phyloP scores from a whole-genome alignment of 441 rosid genomes.

The Erysimum cheiri region DNA sequence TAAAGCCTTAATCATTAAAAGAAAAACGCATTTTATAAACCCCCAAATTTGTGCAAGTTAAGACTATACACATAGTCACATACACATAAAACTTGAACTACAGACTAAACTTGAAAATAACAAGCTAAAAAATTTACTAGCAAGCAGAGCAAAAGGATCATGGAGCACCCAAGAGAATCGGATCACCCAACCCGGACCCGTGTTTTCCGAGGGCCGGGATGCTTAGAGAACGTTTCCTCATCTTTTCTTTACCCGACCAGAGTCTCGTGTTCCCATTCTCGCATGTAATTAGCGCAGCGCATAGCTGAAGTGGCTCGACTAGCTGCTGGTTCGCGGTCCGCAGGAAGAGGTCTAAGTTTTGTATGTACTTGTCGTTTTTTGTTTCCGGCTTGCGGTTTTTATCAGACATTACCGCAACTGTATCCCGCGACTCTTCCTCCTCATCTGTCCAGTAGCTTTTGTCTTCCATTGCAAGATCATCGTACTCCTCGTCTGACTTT shows the following conservation, averaged over 20 bases:
- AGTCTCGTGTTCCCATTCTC: conserved; percentile 37
- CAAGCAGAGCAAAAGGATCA: conserved; percentile 12
- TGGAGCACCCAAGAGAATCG: conserved; percentile 49
- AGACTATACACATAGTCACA: conserved; percentile 12
- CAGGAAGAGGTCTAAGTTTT: conserved; percentile 64
- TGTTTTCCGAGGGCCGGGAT: conserved; percentile 70
- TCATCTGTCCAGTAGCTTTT: conserved; percentile 68
- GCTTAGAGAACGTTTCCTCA: conserved; percentile 75
- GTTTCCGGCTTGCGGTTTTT: conserved; percentile 18
- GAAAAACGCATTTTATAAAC: neutral
- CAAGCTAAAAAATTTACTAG: neutral
- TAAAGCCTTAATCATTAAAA: neutral
- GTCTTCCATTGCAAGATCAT: conserved; percentile 93
- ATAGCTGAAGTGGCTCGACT: conserved; percentile 59
- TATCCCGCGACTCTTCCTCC: conserved; percentile 54
- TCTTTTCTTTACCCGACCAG: conserved; percentile 50
- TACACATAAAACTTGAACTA: neutral
- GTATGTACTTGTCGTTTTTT: conserved; percentile 59
- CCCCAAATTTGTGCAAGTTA: conserved; percentile 6
- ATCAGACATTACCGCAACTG: conserved; percentile 40
- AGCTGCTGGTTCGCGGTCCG: conserved; percentile 48
- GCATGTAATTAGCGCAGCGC: conserved; percentile 53
- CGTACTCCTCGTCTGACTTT: conserved; percentile 93
- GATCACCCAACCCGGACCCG: conserved; percentile 52
- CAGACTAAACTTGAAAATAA: neutral